Conservation (phyloP, 2,329 filamentous ascomycete genomes). For the Sporothrix brunneoviolacea region DNA sequence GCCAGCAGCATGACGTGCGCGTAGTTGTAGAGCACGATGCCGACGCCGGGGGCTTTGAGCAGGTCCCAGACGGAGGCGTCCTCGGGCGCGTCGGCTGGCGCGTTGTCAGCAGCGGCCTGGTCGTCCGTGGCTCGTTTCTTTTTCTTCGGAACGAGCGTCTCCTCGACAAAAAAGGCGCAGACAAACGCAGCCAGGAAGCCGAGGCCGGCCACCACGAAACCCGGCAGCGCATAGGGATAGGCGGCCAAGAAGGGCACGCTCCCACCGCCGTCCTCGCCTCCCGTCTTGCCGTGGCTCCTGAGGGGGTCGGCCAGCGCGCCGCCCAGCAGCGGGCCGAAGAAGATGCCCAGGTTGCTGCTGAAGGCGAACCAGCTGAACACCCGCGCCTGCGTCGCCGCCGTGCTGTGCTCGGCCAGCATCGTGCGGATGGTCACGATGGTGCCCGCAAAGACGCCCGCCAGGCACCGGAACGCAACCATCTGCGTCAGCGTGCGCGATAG, state of each 20-base stretch:
- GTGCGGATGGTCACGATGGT: conserved; percentile 68
- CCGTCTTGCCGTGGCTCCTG: too few species aligned
- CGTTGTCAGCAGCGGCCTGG: background rate
- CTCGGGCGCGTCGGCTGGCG: background rate
- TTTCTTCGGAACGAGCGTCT: too few species aligned
- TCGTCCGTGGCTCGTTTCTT: background rate
- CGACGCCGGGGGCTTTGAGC: conserved; percentile 56
- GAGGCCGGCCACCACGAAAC: conserved; percentile 49
- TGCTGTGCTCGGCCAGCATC: conserved; percentile 70
- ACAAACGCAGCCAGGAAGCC: conserved; percentile 47
- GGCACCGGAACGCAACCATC: conserved; percentile 66
- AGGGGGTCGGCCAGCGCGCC: conserved; percentile 64
- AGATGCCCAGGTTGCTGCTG: conserved; percentile 65
- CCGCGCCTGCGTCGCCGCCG: conserved; percentile 60
- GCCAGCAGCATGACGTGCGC: conserved; percentile 61
- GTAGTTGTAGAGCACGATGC: conserved; percentile 59
- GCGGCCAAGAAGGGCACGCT: conserved; percentile 52
- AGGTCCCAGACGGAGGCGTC: conserved; percentile 43
- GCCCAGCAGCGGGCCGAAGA: conserved; percentile 63
- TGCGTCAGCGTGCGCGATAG: conserved; percentile 60
- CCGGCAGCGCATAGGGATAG: conserved; percentile 61
- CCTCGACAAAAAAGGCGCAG: conserved; percentile 52
- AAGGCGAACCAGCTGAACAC: conserved; percentile 76
- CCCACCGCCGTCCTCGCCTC: too few species aligned
- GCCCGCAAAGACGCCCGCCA: conserved; percentile 68